Evolutionary conservation across 305 asterid genomes (phyloP), one percentile per base, ranked within the genome.

Genomic region (Plantago coronopus): DNA sequence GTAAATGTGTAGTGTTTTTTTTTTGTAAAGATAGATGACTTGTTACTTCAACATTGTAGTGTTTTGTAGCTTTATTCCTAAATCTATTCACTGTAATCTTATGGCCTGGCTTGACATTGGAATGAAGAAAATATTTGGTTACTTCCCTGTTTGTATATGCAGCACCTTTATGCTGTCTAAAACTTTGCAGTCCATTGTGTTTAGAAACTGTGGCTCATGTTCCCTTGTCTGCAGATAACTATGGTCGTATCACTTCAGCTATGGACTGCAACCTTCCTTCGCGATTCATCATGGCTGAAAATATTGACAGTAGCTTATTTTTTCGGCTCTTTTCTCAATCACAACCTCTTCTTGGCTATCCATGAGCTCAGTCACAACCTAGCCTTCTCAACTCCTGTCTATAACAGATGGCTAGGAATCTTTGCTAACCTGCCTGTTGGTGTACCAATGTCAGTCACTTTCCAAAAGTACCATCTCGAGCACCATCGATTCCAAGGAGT

Each of bases 381-480:
- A 34, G 98, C 98, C 77, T 91, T 91, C 76, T 79, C 89, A 21
- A 86, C 83, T 21, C 96, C 98, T 0, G 74, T 69, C 54, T 80
- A 86, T 81, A 91, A 91, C 70, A 84, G 94, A 7, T 86, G 95
- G 93, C 87, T 91, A 17, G 98, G 98, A 38, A 88, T 91, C 20
- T 83, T 86, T 1, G 95, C 98, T 7, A 88, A 91, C 87, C 95
- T 91, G 13, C 98, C 96, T 46, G 72, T 91, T 5, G 96, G 98
- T 6, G 87, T 91, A n/a, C 98, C 98, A 6, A 88, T 91, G 98
- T 91, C 96, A 14, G 85, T 91, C 25, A 91, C 98, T 38, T 91
- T 91, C 81, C 98, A 91, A 71, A 91, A 91, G 70, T 91, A 91
- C 43, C 96, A 91, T 54, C 98, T 91, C n/a, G 98, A 91, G 83